These are phyloP conservation scores for Phaeosphaeriaceae sp. DNA, from an alignment of 2,329 filamentous ascomycete species.

Conservation along the genomic window DNA sequence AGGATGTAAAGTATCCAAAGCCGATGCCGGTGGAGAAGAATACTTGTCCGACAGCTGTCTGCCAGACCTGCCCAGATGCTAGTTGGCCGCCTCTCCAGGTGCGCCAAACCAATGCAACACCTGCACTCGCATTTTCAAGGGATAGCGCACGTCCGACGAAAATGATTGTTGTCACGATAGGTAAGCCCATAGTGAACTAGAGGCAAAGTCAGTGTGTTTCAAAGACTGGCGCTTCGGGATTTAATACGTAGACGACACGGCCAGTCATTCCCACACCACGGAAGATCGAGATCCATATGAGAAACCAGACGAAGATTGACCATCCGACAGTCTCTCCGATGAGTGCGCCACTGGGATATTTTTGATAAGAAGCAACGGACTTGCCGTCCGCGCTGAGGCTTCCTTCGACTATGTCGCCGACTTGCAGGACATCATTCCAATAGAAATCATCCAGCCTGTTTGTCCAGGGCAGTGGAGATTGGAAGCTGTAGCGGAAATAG, in stretches of 20 bases:
- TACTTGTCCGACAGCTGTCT: constrained; percentile 66
- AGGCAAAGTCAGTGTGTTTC: neutral
- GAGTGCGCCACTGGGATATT: constrained; percentile 56
- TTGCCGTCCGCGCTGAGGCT: constrained; percentile 43
- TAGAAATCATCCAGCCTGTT: constrained; percentile 61
- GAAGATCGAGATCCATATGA: constrained; percentile 67
- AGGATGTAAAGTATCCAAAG: constrained; percentile 64
- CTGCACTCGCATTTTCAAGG: constrained; percentile 61
- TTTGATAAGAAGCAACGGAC: constrained; percentile 53
- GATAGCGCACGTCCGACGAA: constrained; percentile 63
- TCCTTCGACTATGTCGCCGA: constrained; percentile 52
- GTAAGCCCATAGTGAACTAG: constrained; percentile 65
- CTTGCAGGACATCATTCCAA: constrained; percentile 56
- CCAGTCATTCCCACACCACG: constrained; percentile 65
- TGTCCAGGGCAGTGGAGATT: constrained; percentile 63
- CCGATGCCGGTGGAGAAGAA: constrained; percentile 67
- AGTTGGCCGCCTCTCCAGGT: constrained; percentile 61
- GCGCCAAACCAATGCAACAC: constrained; percentile 58
- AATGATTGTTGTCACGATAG: constrained; percentile 64
- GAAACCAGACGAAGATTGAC: constrained; percentile 66
- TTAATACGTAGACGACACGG: constrained; percentile 59
- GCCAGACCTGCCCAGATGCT: constrained; percentile 61
- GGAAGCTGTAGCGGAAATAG: constrained; percentile 65
- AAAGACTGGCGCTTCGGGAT: neutral
- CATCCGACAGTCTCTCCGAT: constrained; percentile 66